Evolutionary conservation across 169 alveolate species (phyloP), one percentile per base, ranked within the genome.

Genomic region (Eimeria brunetti): DNA sequence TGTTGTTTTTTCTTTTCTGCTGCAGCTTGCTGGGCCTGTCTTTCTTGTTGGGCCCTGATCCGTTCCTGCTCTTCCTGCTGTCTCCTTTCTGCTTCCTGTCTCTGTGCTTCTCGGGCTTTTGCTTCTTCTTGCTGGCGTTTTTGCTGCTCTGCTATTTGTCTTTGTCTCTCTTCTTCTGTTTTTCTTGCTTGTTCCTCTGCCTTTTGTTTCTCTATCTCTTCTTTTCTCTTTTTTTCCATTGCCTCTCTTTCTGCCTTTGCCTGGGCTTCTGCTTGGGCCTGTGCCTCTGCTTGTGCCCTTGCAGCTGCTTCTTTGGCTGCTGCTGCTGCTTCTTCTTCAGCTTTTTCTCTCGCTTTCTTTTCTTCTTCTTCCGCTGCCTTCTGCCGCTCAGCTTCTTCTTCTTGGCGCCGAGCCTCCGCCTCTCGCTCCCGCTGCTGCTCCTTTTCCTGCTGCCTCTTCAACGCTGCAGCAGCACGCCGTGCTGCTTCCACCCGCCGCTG

Each of bases 241-340:
- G 33, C 89, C n/a, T 14, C 41, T 33, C 89, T 24, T 67, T 80
- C 49, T 14, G 89, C 89, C 49, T 46, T 51, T 0, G 89, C 89
- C 58, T 53, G 33, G 18, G 94, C 85, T 24, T 62, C 56, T 44
- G 58, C 94, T 18, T 53, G 33, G 1, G 94, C 85, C 38, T 38
- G 69, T 9, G 58, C 94, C 36, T 90, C 75, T 24, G 41, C 69
- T 60, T 58, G 69, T 69, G 84, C 81, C 95, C 30, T 90, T 60
- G n/a, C 41, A 51, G 80, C 69, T 22, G 51, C 89, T 27, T 53
- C 89, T 53, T 76, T n/a, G 81, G 33, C 64, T 33, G 62, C 95
- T 64, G 44, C 67, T 69, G 36, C 90, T 41, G 51, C 67, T 12
- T 69, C 58, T 22, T 76, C 49, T 30, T 90, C 69, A 0, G 71